Base-by-base conservation (phyloP, 75 land plant genomes). In the Pinus albicaulis region DNA sequence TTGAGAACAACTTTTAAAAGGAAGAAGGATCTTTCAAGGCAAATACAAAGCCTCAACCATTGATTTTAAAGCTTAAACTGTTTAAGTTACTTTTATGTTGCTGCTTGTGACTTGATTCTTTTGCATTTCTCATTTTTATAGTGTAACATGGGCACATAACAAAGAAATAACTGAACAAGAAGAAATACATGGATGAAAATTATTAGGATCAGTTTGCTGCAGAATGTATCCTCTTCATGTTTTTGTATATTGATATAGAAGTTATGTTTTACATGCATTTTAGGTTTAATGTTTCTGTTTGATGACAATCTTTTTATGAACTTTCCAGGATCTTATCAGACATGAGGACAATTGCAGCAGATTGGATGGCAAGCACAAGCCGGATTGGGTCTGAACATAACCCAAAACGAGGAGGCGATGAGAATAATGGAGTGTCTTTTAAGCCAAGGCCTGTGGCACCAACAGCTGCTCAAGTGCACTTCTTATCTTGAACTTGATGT, bases 271-370 rank as follows among this genome's bases (percentile, higher is more conserved):
- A 26, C 61, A 25, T 74, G 72, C 15, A 1, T 74, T 58, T 20
- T 26, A 26, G 23, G 22, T n/a, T 61, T 23, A 20, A 16, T 74
- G 5, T 24, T 66, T 56, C 11, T 74, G 31, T 24, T 74, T 59
- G 5, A 12, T 48, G 53, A 48, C 10, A 10, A 10, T 1, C 53
- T 48, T 48, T 48, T 48, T 48, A 10, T 48, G 53, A 53, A 25
- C 65, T 52, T 76, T 81, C 57, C 88, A 98, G 99, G 88, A 91
- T 98, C 76, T 82, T 98, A 58, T 80, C 92, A 63, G 98, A 98
- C 80, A 98, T 98, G 98, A 87, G 93, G 71, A 91, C 94, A 17
- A 90, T 98, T 64, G 89, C 94, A 81, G 99, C 99, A 20, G 99
- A 98, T 74, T 98, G 99, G 96, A 93, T 92, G 95, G 92, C 95